Conservation (phyloP, 768 basidiomycete genomes). For the Cystofilobasidium ferigula region DNA sequence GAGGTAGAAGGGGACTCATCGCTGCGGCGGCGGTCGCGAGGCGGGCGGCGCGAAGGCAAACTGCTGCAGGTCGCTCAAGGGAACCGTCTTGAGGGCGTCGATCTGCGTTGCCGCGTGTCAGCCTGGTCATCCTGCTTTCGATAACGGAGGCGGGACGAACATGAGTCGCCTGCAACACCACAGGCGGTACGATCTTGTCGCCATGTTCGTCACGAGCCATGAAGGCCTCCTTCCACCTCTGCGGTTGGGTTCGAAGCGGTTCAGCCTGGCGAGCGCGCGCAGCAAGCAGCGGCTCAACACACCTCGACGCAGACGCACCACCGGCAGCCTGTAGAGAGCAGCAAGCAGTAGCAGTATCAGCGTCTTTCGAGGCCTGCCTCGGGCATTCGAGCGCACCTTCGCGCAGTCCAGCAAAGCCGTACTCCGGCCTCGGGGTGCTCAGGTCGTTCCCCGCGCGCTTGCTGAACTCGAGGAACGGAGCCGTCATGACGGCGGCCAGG, state of each 20-base stretch:
- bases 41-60: not conserved
- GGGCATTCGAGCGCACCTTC: not conserved
- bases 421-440: conserved; percentile 13
- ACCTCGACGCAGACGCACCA: conserved; percentile 24
- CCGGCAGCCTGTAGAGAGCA: conserved; percentile 7
- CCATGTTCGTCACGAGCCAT: conserved; percentile 6
- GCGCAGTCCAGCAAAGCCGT: conserved; percentile 13
- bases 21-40: not conserved
- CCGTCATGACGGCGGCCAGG: conserved; percentile 12
- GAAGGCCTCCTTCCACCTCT: conserved; percentile 25
- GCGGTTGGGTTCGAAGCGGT: not conserved
- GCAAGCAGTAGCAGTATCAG: no score
- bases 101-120: no score
- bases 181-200: conserved; percentile 18
- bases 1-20: not conserved
- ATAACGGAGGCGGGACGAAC: conserved; percentile 5
- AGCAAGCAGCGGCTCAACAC: not conserved
- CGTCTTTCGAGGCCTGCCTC: no score
- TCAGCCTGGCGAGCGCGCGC: not conserved
- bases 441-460: conserved; percentile 20
- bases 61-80: conserved; percentile 3
- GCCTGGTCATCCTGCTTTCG: no score
- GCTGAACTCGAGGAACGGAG: conserved; percentile 18
- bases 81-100: conserved; percentile 18
- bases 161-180: conserved; percentile 15